phyloP scores from a whole-genome alignment of 2,329 filamentous ascomycete species.

The Sporothrix euskadiensis region DNA sequence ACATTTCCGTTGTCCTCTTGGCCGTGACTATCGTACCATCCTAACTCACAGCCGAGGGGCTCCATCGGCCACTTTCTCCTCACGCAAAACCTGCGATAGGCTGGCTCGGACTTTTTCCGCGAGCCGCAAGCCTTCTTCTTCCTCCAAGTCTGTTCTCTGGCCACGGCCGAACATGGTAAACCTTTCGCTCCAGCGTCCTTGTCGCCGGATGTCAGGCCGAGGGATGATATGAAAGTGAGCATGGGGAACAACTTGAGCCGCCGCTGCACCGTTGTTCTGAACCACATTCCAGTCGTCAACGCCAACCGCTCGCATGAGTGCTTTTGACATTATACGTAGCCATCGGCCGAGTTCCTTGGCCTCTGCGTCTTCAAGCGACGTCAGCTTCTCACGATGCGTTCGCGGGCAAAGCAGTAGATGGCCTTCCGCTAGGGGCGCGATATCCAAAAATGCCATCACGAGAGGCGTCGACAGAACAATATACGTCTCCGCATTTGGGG shows the following conservation, averaged over 20 bases:
- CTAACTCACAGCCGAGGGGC: not conserved
- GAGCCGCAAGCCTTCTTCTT: conserved; percentile 66
- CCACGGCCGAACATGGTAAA: conserved; percentile 85
- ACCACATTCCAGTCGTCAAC: conserved; percentile 92
- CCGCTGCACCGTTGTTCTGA: conserved; percentile 89
- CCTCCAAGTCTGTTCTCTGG: conserved; percentile 70
- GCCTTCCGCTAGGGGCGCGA: conserved; percentile 79
- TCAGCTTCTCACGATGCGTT: conserved; percentile 73
- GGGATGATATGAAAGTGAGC: conserved; percentile 96
- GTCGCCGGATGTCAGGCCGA: conserved; percentile 65
- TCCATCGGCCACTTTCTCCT: conserved; percentile 35
- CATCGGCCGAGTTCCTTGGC: conserved; percentile 65
- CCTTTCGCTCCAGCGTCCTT: conserved; percentile 57
- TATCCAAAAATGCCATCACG: conserved; percentile 88
- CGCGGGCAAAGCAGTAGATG: conserved; percentile 83
- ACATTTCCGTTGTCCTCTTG: not conserved
- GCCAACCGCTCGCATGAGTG: conserved; percentile 67
- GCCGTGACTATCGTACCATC: not conserved
- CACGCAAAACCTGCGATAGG: conserved; percentile 31
- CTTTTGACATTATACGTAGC: conserved; percentile 71
- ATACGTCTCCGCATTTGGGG: conserved; percentile 51
- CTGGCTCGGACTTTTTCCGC: conserved; percentile 42
- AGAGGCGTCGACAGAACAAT: conserved; percentile 75
- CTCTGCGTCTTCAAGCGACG: conserved; percentile 65
- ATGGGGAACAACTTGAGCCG: conserved; percentile 89